phyloP scores from a whole-genome alignment of 805 yeast species.

The Saturnispora bothae region DNA sequence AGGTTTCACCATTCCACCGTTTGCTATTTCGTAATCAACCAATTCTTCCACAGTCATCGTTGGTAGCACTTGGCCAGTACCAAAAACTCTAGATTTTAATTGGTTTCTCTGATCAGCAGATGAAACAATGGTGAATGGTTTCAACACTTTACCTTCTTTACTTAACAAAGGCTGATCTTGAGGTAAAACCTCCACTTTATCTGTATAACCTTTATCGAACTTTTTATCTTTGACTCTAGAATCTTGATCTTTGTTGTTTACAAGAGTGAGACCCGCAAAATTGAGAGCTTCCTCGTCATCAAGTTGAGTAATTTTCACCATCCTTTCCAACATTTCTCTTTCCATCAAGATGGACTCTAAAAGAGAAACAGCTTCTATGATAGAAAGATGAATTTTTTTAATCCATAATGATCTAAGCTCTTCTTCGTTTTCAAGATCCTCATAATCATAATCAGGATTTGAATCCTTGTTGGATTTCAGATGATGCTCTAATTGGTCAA shows the following conservation, averaged over 20 bases:
- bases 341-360: constrained; percentile 59
- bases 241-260: constrained; percentile 10
- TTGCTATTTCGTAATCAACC: constrained; percentile 71
- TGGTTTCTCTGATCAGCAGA: constrained; percentile 35
- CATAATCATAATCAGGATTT: constrained; percentile 22
- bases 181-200: constrained; percentile 39
- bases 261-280: constrained; percentile 8
- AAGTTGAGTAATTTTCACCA: constrained; percentile 15
- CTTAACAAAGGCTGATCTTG: constrained; percentile 38
- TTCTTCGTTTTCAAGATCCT: constrained; percentile 51
- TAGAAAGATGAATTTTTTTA: constrained; percentile 42
- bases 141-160: constrained; percentile 64
- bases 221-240: constrained; percentile 8
- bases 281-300: constrained; percentile 12
- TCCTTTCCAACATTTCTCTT: constrained; percentile 43
- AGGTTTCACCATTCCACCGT: constrained; percentile 61
- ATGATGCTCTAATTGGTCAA: constrained; percentile 21
- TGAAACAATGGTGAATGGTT: constrained; percentile 73
- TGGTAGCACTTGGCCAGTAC: constrained; percentile 88
- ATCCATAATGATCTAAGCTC: constrained; percentile 42
- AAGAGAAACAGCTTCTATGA: constrained; percentile 42
- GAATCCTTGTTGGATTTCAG: neutral
- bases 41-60: constrained; percentile 93
- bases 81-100: constrained; percentile 57
- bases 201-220: constrained; percentile 44